These are phyloP conservation scores for Drechslerella coelobrocha DNA, from an alignment of 2,329 filamentous ascomycete genomes.

Conservation along the genomic window DNA sequence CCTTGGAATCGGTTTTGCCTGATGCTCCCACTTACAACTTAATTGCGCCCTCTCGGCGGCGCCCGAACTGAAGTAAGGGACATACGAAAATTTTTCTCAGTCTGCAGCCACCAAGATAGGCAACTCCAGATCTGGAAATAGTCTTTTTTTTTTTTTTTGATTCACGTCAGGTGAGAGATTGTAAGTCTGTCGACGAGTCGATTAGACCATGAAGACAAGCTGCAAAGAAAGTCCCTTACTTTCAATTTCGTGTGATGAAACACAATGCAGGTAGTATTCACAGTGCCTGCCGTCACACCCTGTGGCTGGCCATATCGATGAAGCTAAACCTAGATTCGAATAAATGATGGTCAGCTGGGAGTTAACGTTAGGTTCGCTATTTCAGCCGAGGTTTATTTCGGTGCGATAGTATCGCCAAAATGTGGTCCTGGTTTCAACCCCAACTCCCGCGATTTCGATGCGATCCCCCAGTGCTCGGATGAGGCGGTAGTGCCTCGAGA, in stretches of 20 bases:
- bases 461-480: conserved; percentile 12
- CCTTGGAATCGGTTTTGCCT: conserved; percentile 26
- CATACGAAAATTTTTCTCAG: not conserved
- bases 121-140: not conserved
- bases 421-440: conserved; percentile 9
- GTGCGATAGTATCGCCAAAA: conserved; percentile 15
- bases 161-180: too few relatives aligned
- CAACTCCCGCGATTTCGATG: conserved; percentile 5
- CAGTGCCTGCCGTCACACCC: not conserved
- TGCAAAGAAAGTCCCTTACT: not conserved
- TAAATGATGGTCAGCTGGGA: not conserved
- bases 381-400: conserved; percentile 14
- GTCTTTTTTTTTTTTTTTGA: too few relatives aligned
- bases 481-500: conserved; percentile 26
- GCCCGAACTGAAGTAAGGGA: not conserved
- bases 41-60: not conserved
- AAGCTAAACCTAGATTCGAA: not conserved
- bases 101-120: not conserved
- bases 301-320: not conserved
- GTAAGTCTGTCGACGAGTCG: not conserved
- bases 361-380: conserved; percentile 14
- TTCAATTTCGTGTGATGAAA: conserved; percentile 15
- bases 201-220: not conserved
- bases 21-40: too few relatives aligned
- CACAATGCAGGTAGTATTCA: conserved; percentile 6